Base-by-base conservation (phyloP, 768 basidiomycete species). In the Lactarius pseudohatsudake region DNA sequence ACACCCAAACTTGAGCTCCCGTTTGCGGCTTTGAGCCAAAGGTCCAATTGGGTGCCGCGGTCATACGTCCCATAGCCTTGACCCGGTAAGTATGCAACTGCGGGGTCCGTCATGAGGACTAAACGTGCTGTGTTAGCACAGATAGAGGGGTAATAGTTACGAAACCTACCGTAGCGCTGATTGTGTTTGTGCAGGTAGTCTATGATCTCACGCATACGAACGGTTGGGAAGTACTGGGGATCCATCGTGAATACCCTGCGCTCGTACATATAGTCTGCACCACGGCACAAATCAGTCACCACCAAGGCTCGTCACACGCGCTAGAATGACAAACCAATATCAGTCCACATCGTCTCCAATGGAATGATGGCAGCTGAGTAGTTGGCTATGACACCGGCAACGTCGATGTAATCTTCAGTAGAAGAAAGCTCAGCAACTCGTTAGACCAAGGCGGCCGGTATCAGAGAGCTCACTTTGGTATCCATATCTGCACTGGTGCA, bases 321-420 rank as follows among this genome's bases (percentile, higher is more conserved):
- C n/a, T 15, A 53, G 11, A 6, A 40, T 8, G 36, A 43, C 22
- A 28, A 26, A 83, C 87, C 86, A 41, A 90, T 90, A 74, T 90
- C 89, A 2, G 88, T 88, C 88, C 88, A 90, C 88, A 90, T 89
- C 0, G 88, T 89, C 74, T 91, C 88, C 4, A 90, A 80, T 8
- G 88, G 89, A 61, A 91, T 90, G 4, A 75, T 73, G 0, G 86
- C 86, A 1, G 76, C 80, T 1, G 85, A 81, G 68, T 90, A 90
- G 72, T 83, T 86, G 0, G 81, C 75, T 63, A 90, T 84, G 4
- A 89, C 88, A 41, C 78, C 75, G 0, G 86, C 83, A 1, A 89
- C 86, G 38, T 87, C 83, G 32, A 87, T 76, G 56, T 81, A 88
- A 71, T 87, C 88, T 88, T 26, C 6, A 15, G 45, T 22, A 2